Percentiles rank a stretch among this genome's conserved stretches.
These are phyloP conservation scores for Cladochytrium replicatum DNA, from an alignment of 192 early-diverging fungal species.

Conservation along the genomic window DNA sequence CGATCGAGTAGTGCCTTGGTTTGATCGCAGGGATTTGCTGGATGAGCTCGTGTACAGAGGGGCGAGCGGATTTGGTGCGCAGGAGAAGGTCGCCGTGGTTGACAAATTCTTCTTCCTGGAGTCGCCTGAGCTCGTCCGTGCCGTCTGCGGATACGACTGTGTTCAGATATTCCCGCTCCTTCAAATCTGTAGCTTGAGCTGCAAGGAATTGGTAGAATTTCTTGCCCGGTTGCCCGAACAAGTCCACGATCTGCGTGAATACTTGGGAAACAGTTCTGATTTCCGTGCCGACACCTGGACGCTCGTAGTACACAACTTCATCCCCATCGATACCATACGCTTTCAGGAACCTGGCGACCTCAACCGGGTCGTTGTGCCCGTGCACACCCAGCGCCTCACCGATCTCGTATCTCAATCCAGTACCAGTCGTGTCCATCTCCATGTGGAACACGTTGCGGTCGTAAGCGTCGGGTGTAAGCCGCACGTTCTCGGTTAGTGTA, in stretches of 20 bases:
- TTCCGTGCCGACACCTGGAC: slow-evolving; percentile 50
- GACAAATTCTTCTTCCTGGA: slow-evolving; percentile 65
- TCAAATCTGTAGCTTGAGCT: slow-evolving; percentile 53
- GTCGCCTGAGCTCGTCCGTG: slow-evolving; percentile 64
- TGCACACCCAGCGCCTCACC: slow-evolving; percentile 92
- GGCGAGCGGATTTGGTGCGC: slow-evolving; percentile 75
- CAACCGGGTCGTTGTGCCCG: slow-evolving; percentile 69
- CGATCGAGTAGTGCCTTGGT: slow-evolving; percentile 97
- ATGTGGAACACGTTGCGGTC: slow-evolving; percentile 97
- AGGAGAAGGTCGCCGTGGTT: slow-evolving; percentile 81
- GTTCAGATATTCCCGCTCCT: slow-evolving; percentile 55
- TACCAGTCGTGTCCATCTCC: slow-evolving; percentile 77
- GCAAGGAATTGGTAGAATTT: slow-evolving; percentile 83
- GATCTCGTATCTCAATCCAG: slow-evolving; percentile 78
- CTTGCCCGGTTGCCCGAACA: slow-evolving; percentile 92
- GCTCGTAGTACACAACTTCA: slow-evolving; percentile 51
- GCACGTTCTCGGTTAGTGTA: slow-evolving; percentile 59
- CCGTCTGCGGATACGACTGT: slow-evolving; percentile 58
- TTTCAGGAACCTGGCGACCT: slow-evolving; percentile 63
- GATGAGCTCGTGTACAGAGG: slow-evolving; percentile 60
- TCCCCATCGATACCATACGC: slow-evolving; percentile 61
- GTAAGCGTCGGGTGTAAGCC: slow-evolving; percentile 80
- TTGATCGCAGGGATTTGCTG: slow-evolving; percentile 76
- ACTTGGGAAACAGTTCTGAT: slow-evolving; percentile 67
- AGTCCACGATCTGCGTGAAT: slow-evolving; percentile 72